These are phyloP conservation scores for Plasmodium reichenowi DNA, from an alignment of 169 alveolate genomes.

Conservation along the genomic window DNA sequence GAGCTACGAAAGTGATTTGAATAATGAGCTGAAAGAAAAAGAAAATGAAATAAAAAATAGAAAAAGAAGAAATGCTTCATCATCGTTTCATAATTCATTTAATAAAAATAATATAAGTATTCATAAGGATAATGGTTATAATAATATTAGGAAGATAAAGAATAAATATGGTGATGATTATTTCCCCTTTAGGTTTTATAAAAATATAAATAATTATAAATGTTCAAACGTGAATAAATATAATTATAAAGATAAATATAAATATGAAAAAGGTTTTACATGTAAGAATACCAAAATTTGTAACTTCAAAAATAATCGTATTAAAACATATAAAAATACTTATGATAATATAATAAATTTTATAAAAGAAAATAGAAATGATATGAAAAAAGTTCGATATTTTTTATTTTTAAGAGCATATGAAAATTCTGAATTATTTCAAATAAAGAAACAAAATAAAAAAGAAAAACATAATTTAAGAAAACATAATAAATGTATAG, in stretches of 20 bases:
- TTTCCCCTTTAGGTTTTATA: too few relatives aligned
- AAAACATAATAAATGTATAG: conserved; percentile 9
- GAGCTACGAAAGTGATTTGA: too few relatives aligned
- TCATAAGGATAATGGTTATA: too few relatives aligned
- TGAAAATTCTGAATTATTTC: conserved; percentile 57
- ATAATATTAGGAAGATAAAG: too few relatives aligned
- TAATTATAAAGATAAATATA: too few relatives aligned
- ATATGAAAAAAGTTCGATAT: conserved; percentile 25
- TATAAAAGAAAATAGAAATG: conserved; percentile 36
- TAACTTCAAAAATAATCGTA: not conserved
- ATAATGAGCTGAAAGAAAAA: too few relatives aligned
- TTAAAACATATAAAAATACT: conserved; percentile 9
- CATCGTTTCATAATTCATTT: too few relatives aligned
- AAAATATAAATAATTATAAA: not conserved
- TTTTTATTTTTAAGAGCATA: conserved; percentile 47
- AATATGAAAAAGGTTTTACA: not conserved
- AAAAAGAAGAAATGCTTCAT: too few relatives aligned
- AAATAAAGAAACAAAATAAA: conserved; percentile 37
- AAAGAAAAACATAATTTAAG: conserved; percentile 6
- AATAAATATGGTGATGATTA: too few relatives aligned
- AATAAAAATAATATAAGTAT: too few relatives aligned
- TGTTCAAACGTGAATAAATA: not conserved
- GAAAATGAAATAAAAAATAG: too few relatives aligned
- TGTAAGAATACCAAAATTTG: not conserved
- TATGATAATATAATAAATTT: conserved; percentile 31